Base-by-base conservation (phyloP, 495 filamentous ascomycete species). In the Aspergillus funiculosus region DNA sequence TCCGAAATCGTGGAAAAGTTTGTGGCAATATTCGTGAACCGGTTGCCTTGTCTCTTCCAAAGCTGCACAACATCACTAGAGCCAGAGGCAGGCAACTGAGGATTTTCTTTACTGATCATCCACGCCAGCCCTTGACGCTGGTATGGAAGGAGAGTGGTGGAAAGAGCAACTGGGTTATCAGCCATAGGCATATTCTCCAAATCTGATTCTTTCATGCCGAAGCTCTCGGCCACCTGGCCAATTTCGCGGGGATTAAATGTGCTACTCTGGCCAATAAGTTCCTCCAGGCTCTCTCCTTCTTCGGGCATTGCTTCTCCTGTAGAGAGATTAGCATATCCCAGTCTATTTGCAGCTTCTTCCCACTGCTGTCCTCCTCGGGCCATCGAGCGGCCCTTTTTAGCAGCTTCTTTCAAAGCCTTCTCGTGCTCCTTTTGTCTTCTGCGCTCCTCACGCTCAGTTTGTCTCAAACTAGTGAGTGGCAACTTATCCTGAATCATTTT, bases 101-200 rank as follows among this genome's bases (percentile, higher is more conserved):
- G 87, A 18, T 73, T 77, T 58, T 96, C 90, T 53, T 85, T 85
- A 20, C 76, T 68, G 10, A 81, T 73, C 72, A 96, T 75, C 90
- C 90, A 96, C 30, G 79, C 81, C 20, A 96, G 73, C 6, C 87
- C 89, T 64, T 89, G 70, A 48, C 86, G 81, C 53, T 96, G 90
- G 57, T 91, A 92, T 4, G 86, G 83, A 30, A 95, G 73, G 20
- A 96, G 62, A 30, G 76, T 60, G 0, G 87, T 85, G 13, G 70
- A 55, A 24, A 95, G 65, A 10, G 62, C 64, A 6, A 67, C 54
- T 0, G 90, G 90, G 47, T 82, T 82, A 2, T 76, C 57, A 1
- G 81, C 86, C 71, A 78, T 78, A 9, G 88, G 87, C 79, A 95
- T 80, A 27, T 79, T 75, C 1, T 76, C 75, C 27, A 95, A 64